A percentile compares a stretch with the other conserved stretches of the same genome.
These are phyloP conservation scores for Salvia miltiorrhiza DNA, from an alignment of 257 asterid species.

Conservation along the genomic window DNA sequence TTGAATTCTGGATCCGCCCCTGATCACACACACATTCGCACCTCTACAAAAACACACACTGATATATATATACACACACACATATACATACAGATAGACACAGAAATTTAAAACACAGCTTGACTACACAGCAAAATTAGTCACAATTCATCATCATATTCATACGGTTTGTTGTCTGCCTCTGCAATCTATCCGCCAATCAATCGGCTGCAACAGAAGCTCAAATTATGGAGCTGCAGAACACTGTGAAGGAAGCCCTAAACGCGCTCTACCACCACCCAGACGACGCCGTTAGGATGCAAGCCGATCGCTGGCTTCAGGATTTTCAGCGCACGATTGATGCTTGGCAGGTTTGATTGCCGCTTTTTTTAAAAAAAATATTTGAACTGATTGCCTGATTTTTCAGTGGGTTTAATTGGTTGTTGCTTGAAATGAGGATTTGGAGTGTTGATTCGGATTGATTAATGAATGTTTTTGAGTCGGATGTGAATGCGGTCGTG, in stretches of 20 bases:
- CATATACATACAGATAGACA: background rate
- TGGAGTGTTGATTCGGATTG: conserved; percentile 11
- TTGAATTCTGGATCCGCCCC: background rate
- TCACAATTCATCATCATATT: conserved; percentile 9
- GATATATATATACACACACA: background rate
- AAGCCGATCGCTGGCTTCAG: conserved; percentile 98
- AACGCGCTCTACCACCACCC: conserved; percentile 94
- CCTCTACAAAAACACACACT: too few relatives aligned
- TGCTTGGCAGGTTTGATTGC: conserved; percentile 87
- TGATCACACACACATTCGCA: background rate
- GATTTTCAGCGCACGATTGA: conserved; percentile 91
- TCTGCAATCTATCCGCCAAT: conserved; percentile 15
- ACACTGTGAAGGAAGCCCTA: conserved; percentile 98
- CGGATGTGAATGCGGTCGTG: conserved; percentile 14
- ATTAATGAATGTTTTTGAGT: background rate
- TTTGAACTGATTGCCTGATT: conserved; percentile 3
- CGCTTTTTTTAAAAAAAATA: background rate
- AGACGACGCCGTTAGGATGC: conserved; percentile 90
- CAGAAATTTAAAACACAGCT: conserved; percentile 12
- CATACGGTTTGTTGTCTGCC: conserved; percentile 11
- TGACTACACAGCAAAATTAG: conserved; percentile 18
- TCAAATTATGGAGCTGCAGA: conserved; percentile 82
- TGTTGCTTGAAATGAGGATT: conserved; percentile 22
- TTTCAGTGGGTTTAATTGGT: conserved; percentile 8
- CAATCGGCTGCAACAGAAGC: conserved; percentile 16